Conservation (phyloP, 352 stramenopile genomes). For the Phytophthora sansomeana region DNA sequence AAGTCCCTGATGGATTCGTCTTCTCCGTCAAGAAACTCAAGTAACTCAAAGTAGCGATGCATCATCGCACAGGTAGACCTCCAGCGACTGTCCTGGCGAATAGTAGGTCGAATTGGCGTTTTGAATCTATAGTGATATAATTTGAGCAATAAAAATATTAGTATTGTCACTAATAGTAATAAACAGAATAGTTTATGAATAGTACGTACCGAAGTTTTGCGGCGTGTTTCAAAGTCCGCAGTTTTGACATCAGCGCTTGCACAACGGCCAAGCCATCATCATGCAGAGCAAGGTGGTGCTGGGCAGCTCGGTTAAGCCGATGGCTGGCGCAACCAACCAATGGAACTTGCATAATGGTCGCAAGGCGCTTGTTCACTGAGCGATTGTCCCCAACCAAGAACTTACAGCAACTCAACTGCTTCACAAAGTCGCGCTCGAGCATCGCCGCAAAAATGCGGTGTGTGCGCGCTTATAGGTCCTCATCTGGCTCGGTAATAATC, state of each 20-base stretch:
- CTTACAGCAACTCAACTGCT: not conserved
- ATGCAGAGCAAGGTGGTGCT: not conserved
- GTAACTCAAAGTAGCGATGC: not conserved
- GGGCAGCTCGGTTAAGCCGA: not conserved
- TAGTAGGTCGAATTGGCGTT: not conserved
- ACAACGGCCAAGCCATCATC: constrained; percentile 1
- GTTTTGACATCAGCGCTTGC: not conserved
- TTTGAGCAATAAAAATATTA: not conserved
- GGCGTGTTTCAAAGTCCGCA: not conserved
- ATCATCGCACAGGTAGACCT: not conserved
- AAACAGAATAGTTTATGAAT: no score
- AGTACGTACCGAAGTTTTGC: constrained; percentile 2
- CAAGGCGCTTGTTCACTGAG: not conserved
- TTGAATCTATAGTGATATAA: not conserved
- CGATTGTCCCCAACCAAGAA: not conserved
- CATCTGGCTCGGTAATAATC: not conserved
- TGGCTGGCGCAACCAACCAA: no score
- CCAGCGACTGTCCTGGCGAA: not conserved
- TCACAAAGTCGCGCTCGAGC: not conserved
- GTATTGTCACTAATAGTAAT: not conserved
- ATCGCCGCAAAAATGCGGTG: not conserved
- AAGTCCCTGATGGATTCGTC: not conserved
- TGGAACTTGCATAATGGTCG: not conserved
- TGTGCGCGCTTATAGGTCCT: not conserved
- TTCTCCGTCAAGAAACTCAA: not conserved